These are phyloP conservation scores for Liquidambar formosana DNA, from an alignment of 164 flowering plant genomes.

Conservation along the genomic window DNA sequence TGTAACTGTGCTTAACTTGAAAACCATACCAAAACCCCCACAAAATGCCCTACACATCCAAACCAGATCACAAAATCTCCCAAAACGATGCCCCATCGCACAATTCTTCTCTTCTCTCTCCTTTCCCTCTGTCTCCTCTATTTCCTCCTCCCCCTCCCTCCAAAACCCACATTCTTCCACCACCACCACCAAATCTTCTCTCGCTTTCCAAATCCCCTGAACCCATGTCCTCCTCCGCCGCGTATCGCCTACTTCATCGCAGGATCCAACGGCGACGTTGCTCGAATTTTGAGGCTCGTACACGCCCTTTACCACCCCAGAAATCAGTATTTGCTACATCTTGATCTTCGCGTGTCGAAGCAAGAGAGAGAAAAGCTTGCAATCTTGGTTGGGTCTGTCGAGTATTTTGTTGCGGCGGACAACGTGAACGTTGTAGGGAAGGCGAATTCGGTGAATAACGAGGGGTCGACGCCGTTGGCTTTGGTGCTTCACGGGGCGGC, in stretches of 20 bases:
- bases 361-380: too few relatives aligned
- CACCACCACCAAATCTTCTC: slow-evolving; percentile 17
- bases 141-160: slow-evolving; percentile 13
- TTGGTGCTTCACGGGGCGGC: slow-evolving; percentile 29
- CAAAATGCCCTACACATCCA: too few relatives aligned
- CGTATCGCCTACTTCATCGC: slow-evolving; percentile 33
- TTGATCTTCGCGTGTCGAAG: slow-evolving; percentile 21
- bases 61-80: too few relatives aligned
- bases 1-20: too few relatives aligned
- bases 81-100: too few relatives aligned
- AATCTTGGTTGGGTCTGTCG: slow-evolving; percentile 18
- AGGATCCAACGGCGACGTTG: slow-evolving; percentile 27
- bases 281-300: slow-evolving; percentile 23
- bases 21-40: too few relatives aligned
- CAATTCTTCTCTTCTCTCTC: too few relatives aligned
- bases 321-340: slow-evolving; percentile 33
- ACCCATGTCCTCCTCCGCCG: too few relatives aligned
- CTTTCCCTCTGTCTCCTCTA: slow-evolving; percentile 2
- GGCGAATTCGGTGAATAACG: slow-evolving; percentile 21
- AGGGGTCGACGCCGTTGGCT: slow-evolving; percentile 27
- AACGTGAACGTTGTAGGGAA: slow-evolving; percentile 32
- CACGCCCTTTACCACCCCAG: slow-evolving; percentile 36
- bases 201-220: too few relatives aligned
- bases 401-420: slow-evolving; percentile 11
- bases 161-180: not conserved